These are phyloP conservation scores for Glebionis coronaria DNA, from an alignment of 129 eudicot genomes.

Conservation along the genomic window DNA sequence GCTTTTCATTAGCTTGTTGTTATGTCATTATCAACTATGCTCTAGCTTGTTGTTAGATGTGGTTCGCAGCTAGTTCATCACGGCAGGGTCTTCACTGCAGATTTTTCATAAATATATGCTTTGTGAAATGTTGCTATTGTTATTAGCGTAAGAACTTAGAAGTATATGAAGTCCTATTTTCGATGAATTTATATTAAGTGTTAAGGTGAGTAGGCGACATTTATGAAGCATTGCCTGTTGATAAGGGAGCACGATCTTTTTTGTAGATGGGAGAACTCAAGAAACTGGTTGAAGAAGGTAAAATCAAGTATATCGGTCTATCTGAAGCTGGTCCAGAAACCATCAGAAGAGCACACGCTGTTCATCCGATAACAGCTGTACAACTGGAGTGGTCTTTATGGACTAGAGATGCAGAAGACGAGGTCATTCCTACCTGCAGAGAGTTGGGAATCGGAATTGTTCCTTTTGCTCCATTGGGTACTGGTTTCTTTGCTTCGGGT, in stretches of 20 bases:
- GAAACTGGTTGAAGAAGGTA: not conserved
- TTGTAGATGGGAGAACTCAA: not conserved
- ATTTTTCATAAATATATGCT: too few relatives aligned
- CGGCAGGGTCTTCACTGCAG: too few relatives aligned
- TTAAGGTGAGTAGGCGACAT: too few relatives aligned
- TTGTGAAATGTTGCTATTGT: too few relatives aligned
- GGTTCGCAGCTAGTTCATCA: too few relatives aligned
- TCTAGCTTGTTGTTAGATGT: too few relatives aligned
- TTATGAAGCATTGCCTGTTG: too few relatives aligned
- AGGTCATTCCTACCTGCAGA: constrained; percentile 59
- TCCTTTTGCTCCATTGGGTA: constrained; percentile 48
- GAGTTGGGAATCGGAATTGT: constrained; percentile 66
- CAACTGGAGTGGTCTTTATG: constrained; percentile 68
- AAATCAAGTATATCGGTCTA: not conserved
- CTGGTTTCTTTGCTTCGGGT: constrained; percentile 42
- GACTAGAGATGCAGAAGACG: constrained; percentile 55
- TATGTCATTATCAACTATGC: too few relatives aligned
- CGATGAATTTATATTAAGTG: too few relatives aligned
- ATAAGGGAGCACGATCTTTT: not conserved
- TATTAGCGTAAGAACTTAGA: too few relatives aligned
- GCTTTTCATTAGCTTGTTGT: not conserved
- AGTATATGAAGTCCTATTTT: too few relatives aligned
- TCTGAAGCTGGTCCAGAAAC: not conserved
- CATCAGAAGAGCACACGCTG: not conserved
- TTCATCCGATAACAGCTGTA: constrained; percentile 46